Evolutionary conservation across 2,329 filamentous ascomycete genomes (phyloP).

Genomic region (Polytolypa hystricis): DNA sequence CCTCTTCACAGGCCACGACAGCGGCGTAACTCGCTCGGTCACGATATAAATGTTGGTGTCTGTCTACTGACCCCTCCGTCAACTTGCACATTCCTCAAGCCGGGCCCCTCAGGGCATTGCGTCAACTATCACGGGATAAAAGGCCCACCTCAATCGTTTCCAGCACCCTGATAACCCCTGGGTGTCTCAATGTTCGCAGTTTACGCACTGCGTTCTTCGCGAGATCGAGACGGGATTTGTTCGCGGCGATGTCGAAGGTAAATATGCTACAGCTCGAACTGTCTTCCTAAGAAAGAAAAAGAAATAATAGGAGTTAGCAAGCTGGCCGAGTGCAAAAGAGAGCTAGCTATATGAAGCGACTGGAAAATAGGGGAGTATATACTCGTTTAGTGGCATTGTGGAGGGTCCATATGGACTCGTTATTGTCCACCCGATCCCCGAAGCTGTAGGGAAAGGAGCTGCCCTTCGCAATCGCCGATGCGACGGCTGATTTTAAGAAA

Average conservation of each 20-base stretch:
- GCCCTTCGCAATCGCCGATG: slow-evolving; percentile 90
- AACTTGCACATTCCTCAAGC: background rate
- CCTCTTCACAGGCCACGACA: slow-evolving; percentile 82
- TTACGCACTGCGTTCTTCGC: slow-evolving; percentile 93
- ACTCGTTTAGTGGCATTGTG: slow-evolving; percentile 90
- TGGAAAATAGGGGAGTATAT: slow-evolving; percentile 28
- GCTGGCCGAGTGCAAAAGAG: background rate
- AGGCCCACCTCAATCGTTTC: slow-evolving; percentile 76
- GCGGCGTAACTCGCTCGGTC: slow-evolving; percentile 75
- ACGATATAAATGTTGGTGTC: slow-evolving; percentile 94
- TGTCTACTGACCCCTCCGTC: slow-evolving; percentile 48
- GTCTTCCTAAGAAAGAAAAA: slow-evolving; percentile 56
- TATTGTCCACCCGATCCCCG: slow-evolving; percentile 82
- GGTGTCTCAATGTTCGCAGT: slow-evolving; percentile 82
- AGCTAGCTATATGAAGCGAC: background rate
- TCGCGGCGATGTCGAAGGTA: slow-evolving; percentile 77
- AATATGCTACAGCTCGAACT: slow-evolving; percentile 92
- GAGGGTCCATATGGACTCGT: slow-evolving; percentile 92
- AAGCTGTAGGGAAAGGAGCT: slow-evolving; percentile 88
- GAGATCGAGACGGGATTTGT: slow-evolving; percentile 70
- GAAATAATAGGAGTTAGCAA: slow-evolving; percentile 11
- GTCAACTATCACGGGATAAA: no score
- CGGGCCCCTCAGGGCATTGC: no score
- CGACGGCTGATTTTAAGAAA: slow-evolving; percentile 94
- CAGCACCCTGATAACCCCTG: slow-evolving; percentile 84